Base-by-base conservation (phyloP, 2,329 filamentous ascomycete genomes). In the Epicoccum nigrum region DNA sequence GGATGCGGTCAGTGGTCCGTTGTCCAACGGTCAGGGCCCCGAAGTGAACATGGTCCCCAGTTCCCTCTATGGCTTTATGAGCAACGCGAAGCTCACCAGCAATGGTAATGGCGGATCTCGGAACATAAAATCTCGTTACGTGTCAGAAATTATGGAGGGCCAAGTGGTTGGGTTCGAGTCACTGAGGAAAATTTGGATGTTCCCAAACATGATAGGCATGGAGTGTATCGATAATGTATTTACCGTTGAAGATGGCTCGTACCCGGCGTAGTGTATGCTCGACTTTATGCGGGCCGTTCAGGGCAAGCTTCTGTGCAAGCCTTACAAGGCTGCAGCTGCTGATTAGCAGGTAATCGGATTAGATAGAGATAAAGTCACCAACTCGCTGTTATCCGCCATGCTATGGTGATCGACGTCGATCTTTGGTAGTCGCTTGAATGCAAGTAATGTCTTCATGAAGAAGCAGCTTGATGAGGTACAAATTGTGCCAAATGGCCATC, bases 301-400 rank as follows among this genome's bases (percentile, higher is more conserved):
- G 64, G 13, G 65, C 68, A 23, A 79, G 72, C 44, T 71, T 74
- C 54, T 74, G 62, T 44, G 76, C 76, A 17, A 79, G 68, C 16
- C 71, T 67, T 9, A 62, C 60, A 17, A 78, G 69, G 56, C 74
- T 77, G 41, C 4, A 27, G n/a, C n/a, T 38, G 33, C 56, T 7
- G 50, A 37, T 44, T 27, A 50, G 25, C 21, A 8, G 27, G 3
- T 12, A 2, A 25, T 15, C 17, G 20, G 20, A 7, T 28, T 15
- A 27, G 13, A 13, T 3, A 17, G 15, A 5, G 7, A 39, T 16
- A 21, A 12, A 19, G 13, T 13, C 37, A 48, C 56, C 5, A 9
- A 58, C 56, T 54, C 43, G 43, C 35, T 49, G 20, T 48, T 58
- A 17, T 44, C 43, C 12, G 45, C 25, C 56, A 58, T 58, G 31